Evolutionary conservation across 768 basidiomycete species (phyloP).

Genomic region (Candolleomyces aberdarensis): DNA sequence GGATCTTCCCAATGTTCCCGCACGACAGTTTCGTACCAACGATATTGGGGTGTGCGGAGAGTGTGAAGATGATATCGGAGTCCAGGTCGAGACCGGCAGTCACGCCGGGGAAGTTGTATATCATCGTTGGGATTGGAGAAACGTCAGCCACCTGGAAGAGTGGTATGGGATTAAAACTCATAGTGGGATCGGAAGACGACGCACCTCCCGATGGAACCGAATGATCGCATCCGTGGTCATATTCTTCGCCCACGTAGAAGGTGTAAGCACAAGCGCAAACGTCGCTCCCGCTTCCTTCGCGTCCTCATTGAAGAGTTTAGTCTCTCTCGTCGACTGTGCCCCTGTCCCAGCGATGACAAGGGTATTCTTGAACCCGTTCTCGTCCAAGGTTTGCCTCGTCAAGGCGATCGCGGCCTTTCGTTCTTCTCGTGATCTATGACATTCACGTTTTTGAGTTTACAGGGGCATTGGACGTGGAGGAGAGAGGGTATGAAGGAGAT

Average conservation of each 20-base stretch:
- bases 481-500: background rate
- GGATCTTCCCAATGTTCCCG: conserved; percentile 80
- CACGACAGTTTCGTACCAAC: conserved; percentile 86
- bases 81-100: conserved; percentile 83
- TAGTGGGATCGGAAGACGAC: conserved; percentile 4
- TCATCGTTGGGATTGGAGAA: conserved; percentile 68
- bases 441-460: background rate
- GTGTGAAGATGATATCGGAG: conserved; percentile 66
- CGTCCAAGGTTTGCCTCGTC: conserved; percentile 69
- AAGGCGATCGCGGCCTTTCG: conserved; percentile 59
- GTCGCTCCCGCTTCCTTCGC: conserved; percentile 82
- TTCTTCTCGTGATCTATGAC: conserved; percentile 57
- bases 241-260: conserved; percentile 63
- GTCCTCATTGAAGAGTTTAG: conserved; percentile 62
- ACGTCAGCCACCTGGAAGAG: conserved; percentile 56
- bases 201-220: conserved; percentile 62
- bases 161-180: background rate
- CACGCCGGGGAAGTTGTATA: conserved; percentile 85
- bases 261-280: conserved; percentile 73
- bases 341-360: conserved; percentile 83
- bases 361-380: conserved; percentile 63
- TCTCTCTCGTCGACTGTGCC: conserved; percentile 75
- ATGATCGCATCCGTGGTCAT: conserved; percentile 65
- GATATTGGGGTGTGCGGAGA: conserved; percentile 79
- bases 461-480: background rate